Evolutionary conservation across 129 eudicot genomes (phyloP), one percentile per base, ranked within the genome.

Genomic region (Pittosporum tobira): DNA sequence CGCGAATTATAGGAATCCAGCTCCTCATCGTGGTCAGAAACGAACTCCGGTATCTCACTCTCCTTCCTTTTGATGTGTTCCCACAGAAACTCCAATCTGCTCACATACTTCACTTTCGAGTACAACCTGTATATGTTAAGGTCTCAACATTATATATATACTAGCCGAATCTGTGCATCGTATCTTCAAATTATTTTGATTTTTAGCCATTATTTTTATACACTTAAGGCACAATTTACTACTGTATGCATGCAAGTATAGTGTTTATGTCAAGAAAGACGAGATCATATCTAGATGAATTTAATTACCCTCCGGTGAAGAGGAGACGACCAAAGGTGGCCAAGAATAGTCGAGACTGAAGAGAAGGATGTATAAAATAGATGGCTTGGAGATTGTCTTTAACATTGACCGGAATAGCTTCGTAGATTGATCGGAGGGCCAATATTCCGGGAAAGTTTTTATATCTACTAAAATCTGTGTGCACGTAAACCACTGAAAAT

Each of bases 321-420:
- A 82, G 24, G 56, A 82, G 53, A 18, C 81, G 89, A 16, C 84
- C 79, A 14, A 82, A 71, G 54, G 81, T 77, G 71, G 84, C 84
- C 4, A 82, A 56, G 61, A 82, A 78, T 56, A 82, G 84, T 16
- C 89, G 67, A 20, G 84, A 69, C 38, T 77, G 81, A 5, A 82
- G 44, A 25, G 65, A 76, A 8, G 89, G 84, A 46, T 82, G 89
- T 4, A 78, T 45, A 64, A 71, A 82, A 46, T 74, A 82, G 13
- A 82, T 61, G 18, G 77, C 40, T 23, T 74, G 45, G 57, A 82
- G 69, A 49, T 71, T 62, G 0, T 71, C 63, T 37, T 57, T 63
- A 28, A 75, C 59, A 6, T 53, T 64, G 56, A 15, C 11, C 10
- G 84, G 81, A 37, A 82, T 54, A 2, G 81, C 65, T 6, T 78